Conservation (phyloP, 805 yeast genomes). For the Novakomyces olei region DNA sequence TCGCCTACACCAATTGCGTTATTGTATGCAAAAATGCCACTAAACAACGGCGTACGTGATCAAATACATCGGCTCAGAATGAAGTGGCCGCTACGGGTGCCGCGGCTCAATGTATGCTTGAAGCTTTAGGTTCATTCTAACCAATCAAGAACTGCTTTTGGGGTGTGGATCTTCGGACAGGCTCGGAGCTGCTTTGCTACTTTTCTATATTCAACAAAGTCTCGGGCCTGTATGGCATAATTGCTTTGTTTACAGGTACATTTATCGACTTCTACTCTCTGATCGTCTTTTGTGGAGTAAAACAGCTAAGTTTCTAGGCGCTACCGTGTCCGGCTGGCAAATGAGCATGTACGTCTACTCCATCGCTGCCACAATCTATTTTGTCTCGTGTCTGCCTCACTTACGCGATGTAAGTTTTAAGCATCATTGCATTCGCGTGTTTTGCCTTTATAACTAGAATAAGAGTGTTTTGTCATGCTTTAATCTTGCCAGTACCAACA, state of each 20-base stretch:
- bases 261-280: not conserved
- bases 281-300: not conserved
- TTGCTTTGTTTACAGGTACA: conserved; percentile 49
- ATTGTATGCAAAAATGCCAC: no score
- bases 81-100: no score
- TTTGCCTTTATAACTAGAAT: no score
- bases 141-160: no score
- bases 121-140: no score
- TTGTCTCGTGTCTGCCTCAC: conserved; percentile 1
- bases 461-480: no score
- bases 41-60: no score
- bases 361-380: not conserved
- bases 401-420: not conserved
- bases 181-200: conserved; percentile 63
- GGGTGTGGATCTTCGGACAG: conserved; percentile 57
- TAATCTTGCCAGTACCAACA: no score
- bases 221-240: conserved; percentile 67
- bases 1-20: no score
- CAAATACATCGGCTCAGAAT: no score
- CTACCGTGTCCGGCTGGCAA: conserved; percentile 1
- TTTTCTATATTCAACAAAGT: conserved; percentile 68
- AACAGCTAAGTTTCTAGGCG: not conserved
- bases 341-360: conserved; percentile 3
- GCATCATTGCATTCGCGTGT: not conserved
- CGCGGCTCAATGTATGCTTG: no score